Base-by-base conservation (phyloP, 495 filamentous ascomycete genomes). In the Aspergillus mulundensis region DNA sequence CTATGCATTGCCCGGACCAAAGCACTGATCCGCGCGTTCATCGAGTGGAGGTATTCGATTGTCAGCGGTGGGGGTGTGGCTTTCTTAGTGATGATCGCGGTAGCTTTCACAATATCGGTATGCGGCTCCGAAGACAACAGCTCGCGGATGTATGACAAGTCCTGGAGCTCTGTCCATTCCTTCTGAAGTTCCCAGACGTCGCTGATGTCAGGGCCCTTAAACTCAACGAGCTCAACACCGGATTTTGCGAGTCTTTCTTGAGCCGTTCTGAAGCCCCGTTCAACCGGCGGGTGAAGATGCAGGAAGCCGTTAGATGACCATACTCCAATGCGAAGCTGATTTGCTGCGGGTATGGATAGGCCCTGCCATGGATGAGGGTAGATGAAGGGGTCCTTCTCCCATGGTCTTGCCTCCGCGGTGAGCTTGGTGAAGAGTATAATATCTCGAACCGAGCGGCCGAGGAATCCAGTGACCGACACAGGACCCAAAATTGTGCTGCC, bases 261-360 rank as follows among this genome's bases (percentile, higher is more conserved):
- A 0, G 85, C 64, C 24, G 76, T 66, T 19, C 73, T 66, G 34
- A 89, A 58, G 15, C 81, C 85, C 5, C 84, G 70, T 0, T 68
- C 63, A 0, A 89, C 73, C 0, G 87, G 86, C 14, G 86, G 86
- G 53, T 87, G 84, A 0, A 84, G 85, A 25, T 68, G 76, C 21
- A 89, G 84, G 23, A 86, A 67, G 0, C 75, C 79, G 57, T 90
- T 86, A 57, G 83, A 59, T 76, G 77, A 81, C 2, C 88, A 57
- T 2, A 90, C 75, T 4, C 72, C 87, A 12, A 90, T 62, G 58
- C 80, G 84, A 25, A 87, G 63, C 45, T 40, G 38, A 5, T 40
- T 5, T 14, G 32, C 7, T 21, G 12, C 15, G 15, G 20, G 19
- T 48, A n/a, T 6, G 21, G 20, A 15, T 11, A 48, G 7, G 25